Percentiles rank a stretch among this genome's conserved stretches.
Conservation (phyloP, 768 basidiomycete species). For the Candolleomyces efflorescens region DNA sequence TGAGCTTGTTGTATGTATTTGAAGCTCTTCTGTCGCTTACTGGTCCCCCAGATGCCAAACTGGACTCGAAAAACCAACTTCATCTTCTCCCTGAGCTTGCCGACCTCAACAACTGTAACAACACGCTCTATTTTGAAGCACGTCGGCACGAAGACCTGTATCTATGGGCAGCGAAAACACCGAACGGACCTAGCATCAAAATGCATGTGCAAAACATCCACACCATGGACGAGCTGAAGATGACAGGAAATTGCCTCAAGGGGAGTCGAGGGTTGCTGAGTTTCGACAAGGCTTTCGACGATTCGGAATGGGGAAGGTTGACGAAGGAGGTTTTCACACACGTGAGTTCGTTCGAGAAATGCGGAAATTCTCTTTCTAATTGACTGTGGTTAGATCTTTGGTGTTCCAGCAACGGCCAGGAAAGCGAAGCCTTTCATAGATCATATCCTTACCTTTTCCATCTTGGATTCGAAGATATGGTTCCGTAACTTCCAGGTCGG, state of each 20-base stretch:
- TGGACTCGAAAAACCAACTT: constrained; percentile 94
- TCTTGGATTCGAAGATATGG: constrained; percentile 96
- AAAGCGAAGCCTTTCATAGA: constrained; percentile 97
- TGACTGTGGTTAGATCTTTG: constrained; percentile 68
- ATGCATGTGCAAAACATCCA: constrained; percentile 98
- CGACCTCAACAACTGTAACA: constrained; percentile 97
- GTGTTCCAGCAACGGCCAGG: constrained; percentile 87
- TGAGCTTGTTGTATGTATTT: constrained; percentile 25
- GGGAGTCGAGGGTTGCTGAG: constrained; percentile 89
- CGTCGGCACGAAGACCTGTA: constrained; percentile 94
- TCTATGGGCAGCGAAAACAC: constrained; percentile 94
- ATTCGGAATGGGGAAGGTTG: constrained; percentile 79
- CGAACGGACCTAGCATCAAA: constrained; percentile 96
- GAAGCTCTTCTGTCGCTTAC: not conserved
- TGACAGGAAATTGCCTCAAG: constrained; percentile 98
- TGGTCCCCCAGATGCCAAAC: constrained; percentile 73
- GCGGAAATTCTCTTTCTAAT: not conserved
- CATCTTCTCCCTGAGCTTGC: constrained; percentile 93
- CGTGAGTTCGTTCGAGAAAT: constrained; percentile 40
- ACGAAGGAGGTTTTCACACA: constrained; percentile 94
- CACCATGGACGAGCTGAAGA: constrained; percentile 99
- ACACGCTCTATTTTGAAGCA: constrained; percentile 95
- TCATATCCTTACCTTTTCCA: constrained; percentile 94
- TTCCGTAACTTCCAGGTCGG: constrained; percentile 97
- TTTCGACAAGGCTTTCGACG: constrained; percentile 89